phyloP scores from a whole-genome alignment of 2,329 filamentous ascomycete genomes.

The Cladosporium sp. region DNA sequence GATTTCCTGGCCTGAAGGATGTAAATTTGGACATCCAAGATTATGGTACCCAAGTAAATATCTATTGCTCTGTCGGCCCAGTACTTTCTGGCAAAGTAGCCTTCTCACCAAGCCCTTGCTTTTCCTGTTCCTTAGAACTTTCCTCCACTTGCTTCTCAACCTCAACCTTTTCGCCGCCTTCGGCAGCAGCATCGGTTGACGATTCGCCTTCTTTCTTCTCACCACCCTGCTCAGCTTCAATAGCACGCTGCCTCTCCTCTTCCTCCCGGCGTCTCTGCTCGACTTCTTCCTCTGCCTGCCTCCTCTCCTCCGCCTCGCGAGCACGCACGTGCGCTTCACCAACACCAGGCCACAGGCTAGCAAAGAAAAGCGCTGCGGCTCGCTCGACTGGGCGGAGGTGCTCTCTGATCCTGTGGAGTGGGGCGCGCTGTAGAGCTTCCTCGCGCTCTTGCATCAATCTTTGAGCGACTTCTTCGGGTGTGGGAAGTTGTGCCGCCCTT shows the following conservation, averaged over 20 bases:
- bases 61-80: not conserved
- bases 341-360: conserved; percentile 57
- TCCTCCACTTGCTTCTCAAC: not conserved
- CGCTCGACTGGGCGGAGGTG: conserved; percentile 48
- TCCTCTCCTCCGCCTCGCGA: conserved; percentile 38
- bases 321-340: conserved; percentile 57
- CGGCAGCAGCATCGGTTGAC: not conserved
- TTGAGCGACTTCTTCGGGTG: conserved; percentile 39
- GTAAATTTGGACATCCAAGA: too few relatives aligned
- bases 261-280: conserved; percentile 23
- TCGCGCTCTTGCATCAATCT: conserved; percentile 32
- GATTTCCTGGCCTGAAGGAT: too few relatives aligned
- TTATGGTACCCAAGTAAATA: too few relatives aligned
- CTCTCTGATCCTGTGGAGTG: conserved; percentile 25
- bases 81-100: not conserved
- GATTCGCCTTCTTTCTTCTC: conserved; percentile 3
- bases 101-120: too few relatives aligned
- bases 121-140: not conserved
- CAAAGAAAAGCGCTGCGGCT: conserved; percentile 57
- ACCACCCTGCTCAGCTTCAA: not conserved
- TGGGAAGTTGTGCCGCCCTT: conserved; percentile 27
- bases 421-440: conserved; percentile 17
- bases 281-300: conserved; percentile 25
- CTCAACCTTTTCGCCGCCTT: not conserved
- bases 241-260: conserved; percentile 20